These are phyloP conservation scores for Xylariaceae sp. DNA, from an alignment of 2,329 filamentous ascomycete genomes.

Conservation along the genomic window DNA sequence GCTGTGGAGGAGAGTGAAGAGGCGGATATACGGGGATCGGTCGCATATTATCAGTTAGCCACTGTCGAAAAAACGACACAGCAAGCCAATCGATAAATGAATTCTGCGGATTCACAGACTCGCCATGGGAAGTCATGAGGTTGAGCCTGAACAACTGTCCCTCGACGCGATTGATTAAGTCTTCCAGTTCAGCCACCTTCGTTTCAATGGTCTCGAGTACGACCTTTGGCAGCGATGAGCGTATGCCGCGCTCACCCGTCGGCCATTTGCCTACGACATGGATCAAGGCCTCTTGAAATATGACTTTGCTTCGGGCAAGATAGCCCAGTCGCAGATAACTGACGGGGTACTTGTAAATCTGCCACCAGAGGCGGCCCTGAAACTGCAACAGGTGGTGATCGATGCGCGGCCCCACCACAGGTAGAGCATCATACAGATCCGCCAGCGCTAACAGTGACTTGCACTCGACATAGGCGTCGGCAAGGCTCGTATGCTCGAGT, in stretches of 20 bases:
- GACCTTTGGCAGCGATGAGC: slow-evolving; percentile 63
- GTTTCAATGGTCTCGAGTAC: slow-evolving; percentile 90
- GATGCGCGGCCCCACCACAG: slow-evolving; percentile 80
- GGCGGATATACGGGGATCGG: slow-evolving; percentile 51
- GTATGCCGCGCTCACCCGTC: slow-evolving; percentile 68
- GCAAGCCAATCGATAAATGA: slow-evolving; percentile 87
- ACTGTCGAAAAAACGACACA: slow-evolving; percentile 82
- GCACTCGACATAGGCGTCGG: slow-evolving; percentile 88
- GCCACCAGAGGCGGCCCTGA: slow-evolving; percentile 85
- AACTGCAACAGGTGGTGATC: slow-evolving; percentile 94
- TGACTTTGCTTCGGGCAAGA: slow-evolving; percentile 74
- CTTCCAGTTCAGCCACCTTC: slow-evolving; percentile 87
- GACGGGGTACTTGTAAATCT: slow-evolving; percentile 93
- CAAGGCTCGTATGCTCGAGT: slow-evolving; percentile 82
- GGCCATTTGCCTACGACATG: slow-evolving; percentile 97
- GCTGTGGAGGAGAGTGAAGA: slow-evolving; percentile 22
- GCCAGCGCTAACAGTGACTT: slow-evolving; percentile 82
- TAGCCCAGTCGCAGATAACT: slow-evolving; percentile 88
- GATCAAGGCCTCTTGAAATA: slow-evolving; percentile 81
- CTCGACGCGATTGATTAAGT: slow-evolving; percentile 74
- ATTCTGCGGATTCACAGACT: slow-evolving; percentile 73
- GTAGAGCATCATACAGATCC: slow-evolving; percentile 90
- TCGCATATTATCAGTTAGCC: slow-evolving; percentile 85
- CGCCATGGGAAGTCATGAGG: slow-evolving; percentile 71
- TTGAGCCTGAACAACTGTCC: slow-evolving; percentile 75